These are phyloP conservation scores for Phialophora chinensis DNA, from an alignment of 2,329 filamentous ascomycete genomes.

Conservation along the genomic window DNA sequence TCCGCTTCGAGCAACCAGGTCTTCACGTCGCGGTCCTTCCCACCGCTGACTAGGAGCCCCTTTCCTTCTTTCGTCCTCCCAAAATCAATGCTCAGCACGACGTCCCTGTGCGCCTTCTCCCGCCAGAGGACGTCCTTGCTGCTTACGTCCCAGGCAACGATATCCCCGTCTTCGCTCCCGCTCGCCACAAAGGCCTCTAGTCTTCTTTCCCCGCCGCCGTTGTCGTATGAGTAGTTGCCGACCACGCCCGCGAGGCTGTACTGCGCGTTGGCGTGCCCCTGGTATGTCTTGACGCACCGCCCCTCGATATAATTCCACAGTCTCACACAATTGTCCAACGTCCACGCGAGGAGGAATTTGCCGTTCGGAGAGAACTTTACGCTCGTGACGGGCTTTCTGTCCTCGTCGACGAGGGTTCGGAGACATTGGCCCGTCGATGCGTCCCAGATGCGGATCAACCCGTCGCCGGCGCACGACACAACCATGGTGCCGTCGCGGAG, in stretches of 20 bases:
- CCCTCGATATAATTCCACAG: constrained; percentile 96
- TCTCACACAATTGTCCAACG: constrained; percentile 84
- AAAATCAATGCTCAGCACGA: constrained; percentile 64
- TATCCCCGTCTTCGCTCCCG: constrained; percentile 84
- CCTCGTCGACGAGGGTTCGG: constrained; percentile 92
- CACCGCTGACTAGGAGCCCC: constrained; percentile 38
- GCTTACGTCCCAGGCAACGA: constrained; percentile 89
- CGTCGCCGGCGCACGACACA: constrained; percentile 88
- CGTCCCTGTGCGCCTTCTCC: constrained; percentile 61
- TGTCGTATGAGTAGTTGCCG: constrained; percentile 62
- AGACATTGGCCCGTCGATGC: constrained; percentile 93
- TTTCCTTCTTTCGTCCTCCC: constrained; percentile 50
- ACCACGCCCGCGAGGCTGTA: constrained; percentile 88
- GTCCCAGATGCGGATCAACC: constrained; percentile 93
- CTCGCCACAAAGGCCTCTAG: constrained; percentile 71
- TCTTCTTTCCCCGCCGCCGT: constrained; percentile 15
- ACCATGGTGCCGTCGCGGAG: constrained; percentile 90
- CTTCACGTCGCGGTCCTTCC: constrained; percentile 36
- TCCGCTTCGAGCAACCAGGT: constrained; percentile 35
- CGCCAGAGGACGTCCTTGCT: constrained; percentile 81
- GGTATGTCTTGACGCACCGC: constrained; percentile 93
- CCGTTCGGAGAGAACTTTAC: constrained; percentile 95
- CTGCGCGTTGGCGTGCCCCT: constrained; percentile 83
- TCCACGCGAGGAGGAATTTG: constrained; percentile 88
- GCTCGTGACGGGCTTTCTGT: constrained; percentile 85